Conservation (phyloP, 768 basidiomycete genomes). For the Leccinum disarticulatum region DNA sequence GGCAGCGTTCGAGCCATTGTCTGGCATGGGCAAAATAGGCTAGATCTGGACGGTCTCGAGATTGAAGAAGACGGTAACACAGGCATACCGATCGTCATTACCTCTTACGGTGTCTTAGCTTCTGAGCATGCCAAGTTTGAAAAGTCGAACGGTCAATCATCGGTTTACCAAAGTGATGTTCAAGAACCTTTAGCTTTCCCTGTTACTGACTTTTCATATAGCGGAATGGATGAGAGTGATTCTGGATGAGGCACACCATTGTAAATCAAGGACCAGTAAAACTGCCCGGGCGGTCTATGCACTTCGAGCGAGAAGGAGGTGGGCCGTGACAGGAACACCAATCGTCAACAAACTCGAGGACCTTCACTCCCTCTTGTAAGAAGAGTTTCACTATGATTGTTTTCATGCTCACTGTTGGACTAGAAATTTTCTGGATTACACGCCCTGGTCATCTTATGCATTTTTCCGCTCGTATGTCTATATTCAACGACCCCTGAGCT, state of each 20-base stretch:
- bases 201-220: constrained; percentile 29
- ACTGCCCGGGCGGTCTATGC: constrained; percentile 89
- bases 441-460: constrained; percentile 77
- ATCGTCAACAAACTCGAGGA: constrained; percentile 95
- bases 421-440: constrained; percentile 76
- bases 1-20: constrained; percentile 65
- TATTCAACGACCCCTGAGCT: background rate
- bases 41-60: constrained; percentile 65
- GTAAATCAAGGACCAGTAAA: constrained; percentile 86
- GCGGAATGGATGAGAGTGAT: constrained; percentile 82
- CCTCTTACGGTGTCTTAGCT: constrained; percentile 88
- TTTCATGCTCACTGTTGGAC: constrained; percentile 6
- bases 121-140: constrained; percentile 80
- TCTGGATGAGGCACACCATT: constrained; percentile 93
- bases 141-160: constrained; percentile 49
- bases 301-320: constrained; percentile 72
- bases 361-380: constrained; percentile 83
- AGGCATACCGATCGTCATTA: constrained; percentile 79
- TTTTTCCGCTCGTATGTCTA: constrained; percentile 83
- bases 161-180: constrained; percentile 68
- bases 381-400: constrained; percentile 38
- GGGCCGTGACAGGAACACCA: constrained; percentile 95
- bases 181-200: background rate
- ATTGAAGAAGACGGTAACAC: constrained; percentile 49
- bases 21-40: constrained; percentile 88